Evolutionary conservation across 2,329 filamentous ascomycete genomes (phyloP).

Genomic region (Alternaria arborescens): DNA sequence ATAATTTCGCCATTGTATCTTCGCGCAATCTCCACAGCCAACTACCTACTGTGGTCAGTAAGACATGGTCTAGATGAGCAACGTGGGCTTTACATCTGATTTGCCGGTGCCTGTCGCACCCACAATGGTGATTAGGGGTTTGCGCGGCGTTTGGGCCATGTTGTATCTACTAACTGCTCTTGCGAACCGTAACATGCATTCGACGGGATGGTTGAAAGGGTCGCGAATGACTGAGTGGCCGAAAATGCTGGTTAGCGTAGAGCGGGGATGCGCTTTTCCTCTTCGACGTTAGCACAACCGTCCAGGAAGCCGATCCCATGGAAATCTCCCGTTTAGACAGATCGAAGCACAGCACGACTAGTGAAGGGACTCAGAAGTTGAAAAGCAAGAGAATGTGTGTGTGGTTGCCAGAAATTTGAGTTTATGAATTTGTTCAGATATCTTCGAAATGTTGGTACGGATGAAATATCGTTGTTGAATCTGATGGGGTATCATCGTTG

Average conservation of each 20-base stretch:
- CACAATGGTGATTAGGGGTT: conserved; percentile 79
- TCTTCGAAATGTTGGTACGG: neutral
- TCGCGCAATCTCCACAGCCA: conserved; percentile 86
- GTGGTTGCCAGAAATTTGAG: neutral
- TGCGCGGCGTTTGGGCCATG: conserved; percentile 38
- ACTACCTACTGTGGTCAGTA: conserved; percentile 63
- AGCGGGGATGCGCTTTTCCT: conserved; percentile 5
- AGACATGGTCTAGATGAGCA: neutral
- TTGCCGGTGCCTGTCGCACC: conserved; percentile 94
- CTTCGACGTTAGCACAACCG: neutral
- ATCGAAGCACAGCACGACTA: neutral
- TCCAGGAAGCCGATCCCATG: neutral
- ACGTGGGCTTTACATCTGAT: conserved; percentile 72
- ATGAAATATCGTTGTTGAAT: neutral
- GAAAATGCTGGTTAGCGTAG: conserved; percentile 17
- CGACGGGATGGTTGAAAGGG: neutral
- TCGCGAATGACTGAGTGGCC: neutral
- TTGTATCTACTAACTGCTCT: conserved; percentile 26
- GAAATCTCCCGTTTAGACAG: neutral
- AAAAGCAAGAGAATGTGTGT: neutral
- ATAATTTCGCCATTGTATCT: conserved; percentile 91
- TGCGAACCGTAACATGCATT: conserved; percentile 38
- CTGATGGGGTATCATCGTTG: conserved; percentile 51
- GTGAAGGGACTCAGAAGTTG: neutral
- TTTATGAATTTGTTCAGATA: neutral